A percentile compares a stretch with the other conserved stretches of the same genome.
Conservation (phyloP, 108 stramenopile species). For the Cylindrotheca fusiformis region DNA sequence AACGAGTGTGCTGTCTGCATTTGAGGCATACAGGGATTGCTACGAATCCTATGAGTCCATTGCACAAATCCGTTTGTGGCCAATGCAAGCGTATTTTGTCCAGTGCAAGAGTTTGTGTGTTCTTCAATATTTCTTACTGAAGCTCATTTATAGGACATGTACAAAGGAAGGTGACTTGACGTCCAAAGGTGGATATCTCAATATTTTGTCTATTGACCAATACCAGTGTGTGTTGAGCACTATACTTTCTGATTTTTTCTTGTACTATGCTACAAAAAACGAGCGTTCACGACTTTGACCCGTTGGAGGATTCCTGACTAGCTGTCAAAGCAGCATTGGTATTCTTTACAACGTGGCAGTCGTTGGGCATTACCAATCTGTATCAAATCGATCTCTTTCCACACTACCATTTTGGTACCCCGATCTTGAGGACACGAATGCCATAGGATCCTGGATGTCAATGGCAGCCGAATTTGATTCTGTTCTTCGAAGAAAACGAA, state of each 20-base stretch:
- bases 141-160: slow-evolving; percentile 66
- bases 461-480: slow-evolving; percentile 15
- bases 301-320: slow-evolving; percentile 93
- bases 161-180: slow-evolving; percentile 92
- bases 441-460: slow-evolving; percentile 9
- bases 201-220: slow-evolving; percentile 87
- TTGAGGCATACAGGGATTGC: slow-evolving; percentile 68
- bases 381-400: slow-evolving; percentile 85
- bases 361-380: slow-evolving; percentile 77
- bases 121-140: slow-evolving; percentile 93
- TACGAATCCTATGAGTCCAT: slow-evolving; percentile 90
- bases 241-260: slow-evolving; percentile 94
- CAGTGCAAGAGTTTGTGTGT: slow-evolving; percentile 88
- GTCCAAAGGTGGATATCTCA: slow-evolving; percentile 75
- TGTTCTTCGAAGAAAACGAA: too few species aligned
- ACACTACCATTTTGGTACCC: slow-evolving; percentile 35
- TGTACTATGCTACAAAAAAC: slow-evolving; percentile 91
- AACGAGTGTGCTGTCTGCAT: slow-evolving; percentile 80
- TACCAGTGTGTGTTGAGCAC: slow-evolving; percentile 92
- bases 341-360: slow-evolving; percentile 97
- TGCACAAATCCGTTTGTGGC: slow-evolving; percentile 88
- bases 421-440: slow-evolving; percentile 8
- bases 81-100: too few species aligned
- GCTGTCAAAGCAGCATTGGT: slow-evolving; percentile 93
- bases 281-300: slow-evolving; percentile 88